Conservation (phyloP, 768 basidiomycete genomes). For the Hypholoma fasciculare region DNA sequence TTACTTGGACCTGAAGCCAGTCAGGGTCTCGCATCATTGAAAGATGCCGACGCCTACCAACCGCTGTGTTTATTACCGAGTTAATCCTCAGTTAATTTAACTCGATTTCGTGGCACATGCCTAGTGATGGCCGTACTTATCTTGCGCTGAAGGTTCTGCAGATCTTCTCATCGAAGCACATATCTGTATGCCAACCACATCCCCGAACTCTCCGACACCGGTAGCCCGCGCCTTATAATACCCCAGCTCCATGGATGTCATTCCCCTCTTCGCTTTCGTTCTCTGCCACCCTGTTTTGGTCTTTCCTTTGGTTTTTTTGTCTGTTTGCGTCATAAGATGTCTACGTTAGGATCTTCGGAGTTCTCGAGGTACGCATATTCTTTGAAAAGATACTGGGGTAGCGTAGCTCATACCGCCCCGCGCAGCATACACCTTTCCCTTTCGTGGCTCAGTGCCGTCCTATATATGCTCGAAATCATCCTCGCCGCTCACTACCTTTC, state of each 20-base stretch:
- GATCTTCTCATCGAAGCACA: conserved; percentile 1
- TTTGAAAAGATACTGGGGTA: neutral
- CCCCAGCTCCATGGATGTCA: conserved; percentile 1
- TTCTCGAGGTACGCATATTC: conserved; percentile 9
- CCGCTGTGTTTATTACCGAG: neutral
- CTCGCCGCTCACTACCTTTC: conserved; percentile 23
- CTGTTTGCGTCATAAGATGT: neutral
- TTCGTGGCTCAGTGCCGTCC: conserved; percentile 24
- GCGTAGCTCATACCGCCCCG: neutral
- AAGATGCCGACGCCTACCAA: conserved; percentile 11
- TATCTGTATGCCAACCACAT: conserved; percentile 23
- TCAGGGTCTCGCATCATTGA: conserved; percentile 2
- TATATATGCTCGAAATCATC: conserved; percentile 22
- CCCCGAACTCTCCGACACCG: conserved; percentile 13
- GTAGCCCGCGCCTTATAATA: conserved; percentile 10
- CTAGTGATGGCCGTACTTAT: neutral
- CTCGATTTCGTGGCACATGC: neutral
- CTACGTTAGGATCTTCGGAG: conserved; percentile 7
- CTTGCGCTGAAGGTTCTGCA: neutral
- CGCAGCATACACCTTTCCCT: conserved; percentile 18
- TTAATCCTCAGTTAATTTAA: conserved; percentile 2
- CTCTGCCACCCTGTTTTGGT: neutral
- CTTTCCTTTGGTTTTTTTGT: neutral
- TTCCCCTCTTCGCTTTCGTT: conserved; percentile 8
- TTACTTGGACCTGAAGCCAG: neutral